Conservation (phyloP, 78 protist genomes). For the Trichosphaerium sp. region DNA sequence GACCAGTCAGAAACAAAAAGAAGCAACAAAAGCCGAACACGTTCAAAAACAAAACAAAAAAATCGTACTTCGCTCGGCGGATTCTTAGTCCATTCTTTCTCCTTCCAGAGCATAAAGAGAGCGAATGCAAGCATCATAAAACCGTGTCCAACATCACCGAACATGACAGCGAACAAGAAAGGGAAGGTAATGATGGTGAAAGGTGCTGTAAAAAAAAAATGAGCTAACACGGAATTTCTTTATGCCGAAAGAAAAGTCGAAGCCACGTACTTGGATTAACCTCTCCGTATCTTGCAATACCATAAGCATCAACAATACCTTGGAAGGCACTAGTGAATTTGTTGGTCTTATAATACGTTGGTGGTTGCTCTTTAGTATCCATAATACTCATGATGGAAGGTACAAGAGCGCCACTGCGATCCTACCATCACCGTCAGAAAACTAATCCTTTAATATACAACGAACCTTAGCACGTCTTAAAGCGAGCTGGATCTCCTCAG, state of each 20-base stretch:
- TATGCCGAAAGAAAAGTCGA: background rate
- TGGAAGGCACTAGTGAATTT: slow-evolving; percentile 73
- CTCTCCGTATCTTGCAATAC: slow-evolving; percentile 91
- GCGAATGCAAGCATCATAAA: slow-evolving; percentile 62
- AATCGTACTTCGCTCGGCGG: slow-evolving; percentile 35
- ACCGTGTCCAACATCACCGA: slow-evolving; percentile 99
- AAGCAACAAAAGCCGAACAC: background rate
- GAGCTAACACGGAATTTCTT: background rate
- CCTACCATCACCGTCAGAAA: too few species aligned
- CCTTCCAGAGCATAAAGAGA: slow-evolving; percentile 41
- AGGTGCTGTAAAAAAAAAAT: slow-evolving; percentile 34
- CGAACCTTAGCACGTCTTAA: slow-evolving; percentile 17
- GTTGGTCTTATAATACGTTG: slow-evolving; percentile 82
- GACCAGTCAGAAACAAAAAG: background rate
- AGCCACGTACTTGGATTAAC: slow-evolving; percentile 61
- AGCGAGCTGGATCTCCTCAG: background rate
- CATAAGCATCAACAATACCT: slow-evolving; percentile 90
- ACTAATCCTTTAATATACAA: too few species aligned
- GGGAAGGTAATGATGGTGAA: slow-evolving; percentile 97
- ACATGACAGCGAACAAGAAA: slow-evolving; percentile 99
- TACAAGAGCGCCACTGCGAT: slow-evolving; percentile 47
- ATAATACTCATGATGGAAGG: slow-evolving; percentile 57
- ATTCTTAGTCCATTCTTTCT: slow-evolving; percentile 49
- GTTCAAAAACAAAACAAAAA: background rate
- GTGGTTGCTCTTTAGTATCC: slow-evolving; percentile 66